Percentiles rank a stretch among this genome's conserved stretches.
Conservation (phyloP, 2,329 filamentous ascomycete species). For the Alternaria angustiovoidea region DNA sequence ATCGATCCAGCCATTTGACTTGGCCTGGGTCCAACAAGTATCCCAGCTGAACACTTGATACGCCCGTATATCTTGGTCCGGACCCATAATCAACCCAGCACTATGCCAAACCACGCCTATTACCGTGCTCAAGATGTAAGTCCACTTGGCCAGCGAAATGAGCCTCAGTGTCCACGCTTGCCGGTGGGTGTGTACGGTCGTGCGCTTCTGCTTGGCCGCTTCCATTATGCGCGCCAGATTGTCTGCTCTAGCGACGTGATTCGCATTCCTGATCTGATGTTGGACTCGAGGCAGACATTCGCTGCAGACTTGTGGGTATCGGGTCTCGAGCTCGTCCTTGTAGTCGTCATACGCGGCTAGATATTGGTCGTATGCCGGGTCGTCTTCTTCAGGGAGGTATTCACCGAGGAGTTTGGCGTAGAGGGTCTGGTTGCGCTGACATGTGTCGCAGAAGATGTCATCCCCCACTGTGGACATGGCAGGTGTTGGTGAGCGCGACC, state of each 20-base stretch:
- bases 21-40: conserved; percentile 34
- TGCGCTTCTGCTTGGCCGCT: conserved; percentile 52
- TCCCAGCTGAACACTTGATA: conserved; percentile 20
- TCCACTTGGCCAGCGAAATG: conserved; percentile 55
- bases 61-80: conserved; percentile 14
- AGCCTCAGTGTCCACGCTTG: conserved; percentile 54
- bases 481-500: conserved; percentile 38
- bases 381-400: conserved; percentile 72
- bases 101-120: conserved; percentile 49
- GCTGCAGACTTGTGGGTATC: conserved; percentile 88
- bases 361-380: conserved; percentile 74
- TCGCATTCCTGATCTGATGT: conserved; percentile 71
- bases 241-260: conserved; percentile 85
- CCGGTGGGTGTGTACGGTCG: conserved; percentile 42
- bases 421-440: conserved; percentile 87
- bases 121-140: conserved; percentile 52
- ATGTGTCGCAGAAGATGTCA: conserved; percentile 74
- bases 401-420: conserved; percentile 78
- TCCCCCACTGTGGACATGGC: conserved; percentile 38
- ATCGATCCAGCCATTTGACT: conserved; percentile 28
- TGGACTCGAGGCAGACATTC: conserved; percentile 80
- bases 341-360: conserved; percentile 75
- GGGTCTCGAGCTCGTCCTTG: conserved; percentile 75
- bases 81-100: conserved; percentile 31
- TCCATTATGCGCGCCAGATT: conserved; percentile 79